Base-by-base conservation (phyloP, 257 asterid species). In the Gentiana dahurica region DNA sequence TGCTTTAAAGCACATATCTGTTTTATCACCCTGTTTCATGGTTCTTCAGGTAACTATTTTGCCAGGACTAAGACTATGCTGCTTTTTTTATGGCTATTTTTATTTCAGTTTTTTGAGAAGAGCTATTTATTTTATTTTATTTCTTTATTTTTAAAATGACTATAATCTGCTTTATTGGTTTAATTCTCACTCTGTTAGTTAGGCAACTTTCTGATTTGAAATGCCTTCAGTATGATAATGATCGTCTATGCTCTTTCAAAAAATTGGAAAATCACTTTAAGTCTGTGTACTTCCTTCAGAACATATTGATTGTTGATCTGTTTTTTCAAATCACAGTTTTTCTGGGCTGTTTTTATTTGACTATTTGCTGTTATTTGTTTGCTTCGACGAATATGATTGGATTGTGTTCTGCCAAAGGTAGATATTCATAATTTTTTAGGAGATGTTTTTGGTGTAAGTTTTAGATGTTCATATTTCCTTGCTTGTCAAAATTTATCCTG, bases 1-100 rank as follows among this genome's bases (percentile, higher is more conserved):
- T 61, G 95, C 98, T 76, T 65, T 91, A 74, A 85, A 78, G 61
- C 98, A 91, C 82, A 81, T 69, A 46, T 82, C 94, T 24, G 92
- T 91, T 33, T 54, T 91, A 72, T 81, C 87, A 34, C 81, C 95
- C 62, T 85, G 95, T 85, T 81, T 87, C 68, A 77, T 75, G 77
- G 69, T 68, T 39, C 63, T 87, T 73, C 79, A 85, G 96, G 98
- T 91, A 85, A 77, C 94, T 71, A 15, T 15, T 61, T 66, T 62
- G 71, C 72, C 44, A 2, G 55, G 55, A 34, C 55, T 34, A 51
- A 34, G 44, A 44, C 10, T 49, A 34, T 34, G 12, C 47, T 54
- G 7, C 50, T 32, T 8, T 64, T 9, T 36, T 6, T 49, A 9
- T 41, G 38, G 13, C 24, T 48, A 6, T 2, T 66, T 66, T 11